Evolutionary conservation across 148 eudicot species (phyloP).

Genomic region (Arbutus unedo): DNA sequence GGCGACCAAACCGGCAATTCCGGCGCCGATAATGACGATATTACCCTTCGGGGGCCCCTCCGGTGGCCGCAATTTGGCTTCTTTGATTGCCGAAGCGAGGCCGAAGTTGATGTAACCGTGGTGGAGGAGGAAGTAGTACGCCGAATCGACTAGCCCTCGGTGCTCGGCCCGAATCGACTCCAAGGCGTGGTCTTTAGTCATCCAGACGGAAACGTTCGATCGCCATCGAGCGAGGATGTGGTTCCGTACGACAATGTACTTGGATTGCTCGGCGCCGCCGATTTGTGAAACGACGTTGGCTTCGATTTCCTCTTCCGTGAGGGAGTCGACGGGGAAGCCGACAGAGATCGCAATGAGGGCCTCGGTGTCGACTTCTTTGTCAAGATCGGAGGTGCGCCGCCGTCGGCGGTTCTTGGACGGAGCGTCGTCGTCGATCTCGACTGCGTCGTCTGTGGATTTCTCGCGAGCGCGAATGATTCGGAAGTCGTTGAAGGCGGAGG

Average conservation of each 20-base stretch:
- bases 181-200: constrained; percentile 48
- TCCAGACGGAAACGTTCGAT: constrained; percentile 50
- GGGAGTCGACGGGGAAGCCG: constrained; percentile 80
- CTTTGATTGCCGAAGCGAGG: constrained; percentile 50
- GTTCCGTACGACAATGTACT: constrained; percentile 71
- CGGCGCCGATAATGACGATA: constrained; percentile 75
- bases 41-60: constrained; percentile 24
- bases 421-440: constrained; percentile 17
- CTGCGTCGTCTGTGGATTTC: constrained; percentile 16
- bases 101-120: constrained; percentile 93
- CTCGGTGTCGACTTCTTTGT: constrained; percentile 56
- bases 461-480: constrained; percentile 60
- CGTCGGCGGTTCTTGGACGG: constrained; percentile 47
- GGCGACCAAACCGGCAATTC: constrained; percentile 73
- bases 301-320: constrained; percentile 85
- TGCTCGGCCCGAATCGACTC: constrained; percentile 51
- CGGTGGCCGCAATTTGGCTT: constrained; percentile 14
- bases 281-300: constrained; percentile 52
- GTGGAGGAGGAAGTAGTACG: constrained; percentile 53
- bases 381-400: constrained; percentile 34
- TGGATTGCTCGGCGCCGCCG: constrained; percentile 47
- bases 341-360: constrained; percentile 89
- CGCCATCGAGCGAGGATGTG: constrained; percentile 77
- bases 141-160: constrained; percentile 47
- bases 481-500: constrained; percentile 32